These are phyloP conservation scores for Royoungia palumana DNA, from an alignment of 768 basidiomycete species.

Conservation along the genomic window DNA sequence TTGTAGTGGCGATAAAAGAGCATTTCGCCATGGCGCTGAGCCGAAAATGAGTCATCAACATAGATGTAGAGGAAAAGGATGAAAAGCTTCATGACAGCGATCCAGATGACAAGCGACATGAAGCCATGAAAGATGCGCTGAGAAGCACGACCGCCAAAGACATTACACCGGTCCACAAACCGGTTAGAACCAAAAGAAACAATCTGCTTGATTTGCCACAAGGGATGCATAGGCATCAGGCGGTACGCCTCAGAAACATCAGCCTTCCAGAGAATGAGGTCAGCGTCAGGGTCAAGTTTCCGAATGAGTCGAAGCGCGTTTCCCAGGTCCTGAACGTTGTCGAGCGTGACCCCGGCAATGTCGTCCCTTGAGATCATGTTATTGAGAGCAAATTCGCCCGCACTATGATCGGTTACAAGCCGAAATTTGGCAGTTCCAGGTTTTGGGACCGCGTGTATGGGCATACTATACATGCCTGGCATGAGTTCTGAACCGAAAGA, in stretches of 20 bases:
- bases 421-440: conserved; percentile 36
- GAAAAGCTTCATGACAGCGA: conserved; percentile 15
- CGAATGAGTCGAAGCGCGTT: not conserved
- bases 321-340: conserved; percentile 35
- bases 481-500: no score
- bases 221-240: conserved; percentile 34
- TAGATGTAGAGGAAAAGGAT: conserved; percentile 21
- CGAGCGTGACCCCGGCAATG: conserved; percentile 27
- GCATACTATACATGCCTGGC: conserved; percentile 43
- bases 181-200: conserved; percentile 11
- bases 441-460: conserved; percentile 40
- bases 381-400: conserved; percentile 35
- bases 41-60: conserved; percentile 27
- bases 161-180: conserved; percentile 23
- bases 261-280: conserved; percentile 28
- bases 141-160: conserved; percentile 24
- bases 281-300: accelerated
- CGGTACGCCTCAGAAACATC: conserved; percentile 39
- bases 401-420: conserved; percentile 40
- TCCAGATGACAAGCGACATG: conserved; percentile 32
- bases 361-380: conserved; percentile 18
- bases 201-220: conserved; percentile 42
- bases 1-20: not conserved
- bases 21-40: not conserved
- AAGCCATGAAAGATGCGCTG: conserved; percentile 30